A percentile compares a stretch with the other conserved stretches of the same genome.
phyloP scores from a whole-genome alignment of 2,329 filamentous ascomycete genomes.

The Hymenoscyphus salicellus region DNA sequence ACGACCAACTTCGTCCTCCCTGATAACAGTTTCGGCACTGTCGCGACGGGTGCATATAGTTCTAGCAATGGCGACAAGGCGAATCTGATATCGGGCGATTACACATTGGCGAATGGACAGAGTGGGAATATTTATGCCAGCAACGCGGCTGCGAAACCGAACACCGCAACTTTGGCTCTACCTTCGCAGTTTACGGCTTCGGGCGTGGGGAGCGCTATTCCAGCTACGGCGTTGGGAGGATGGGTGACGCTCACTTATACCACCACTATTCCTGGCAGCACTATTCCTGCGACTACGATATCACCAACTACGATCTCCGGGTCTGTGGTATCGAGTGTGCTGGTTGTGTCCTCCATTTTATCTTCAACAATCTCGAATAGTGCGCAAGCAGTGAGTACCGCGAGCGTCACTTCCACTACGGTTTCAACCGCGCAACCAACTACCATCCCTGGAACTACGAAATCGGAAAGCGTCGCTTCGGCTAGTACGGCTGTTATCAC shows the following conservation, averaged over 20 bases:
- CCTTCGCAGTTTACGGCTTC: slow-evolving; percentile 46
- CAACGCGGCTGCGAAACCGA: slow-evolving; percentile 39
- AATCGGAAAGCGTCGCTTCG: slow-evolving; percentile 10
- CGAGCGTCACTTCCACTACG: background rate
- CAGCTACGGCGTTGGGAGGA: slow-evolving; percentile 42
- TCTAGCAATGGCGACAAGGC: slow-evolving; percentile 37
- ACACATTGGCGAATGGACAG: slow-evolving; percentile 39
- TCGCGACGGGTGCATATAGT: slow-evolving; percentile 45
- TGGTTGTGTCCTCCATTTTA: slow-evolving; percentile 3
- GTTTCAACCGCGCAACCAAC: slow-evolving; percentile 10
- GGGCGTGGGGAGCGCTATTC: slow-evolving; percentile 46
- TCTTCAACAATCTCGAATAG: background rate
- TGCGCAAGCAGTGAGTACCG: background rate
- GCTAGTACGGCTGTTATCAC: slow-evolving; percentile 11
- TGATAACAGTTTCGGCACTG: slow-evolving; percentile 45
- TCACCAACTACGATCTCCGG: slow-evolving; percentile 14
- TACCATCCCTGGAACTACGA: slow-evolving; percentile 10
- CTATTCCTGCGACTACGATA: slow-evolving; percentile 26
- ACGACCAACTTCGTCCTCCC: slow-evolving; percentile 49
- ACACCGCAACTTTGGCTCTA: slow-evolving; percentile 43
- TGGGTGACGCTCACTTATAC: slow-evolving; percentile 36
- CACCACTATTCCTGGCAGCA: slow-evolving; percentile 22
- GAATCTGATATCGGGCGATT: slow-evolving; percentile 46
- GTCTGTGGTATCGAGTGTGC: background rate
- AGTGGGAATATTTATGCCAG: slow-evolving; percentile 46